Conservation (phyloP, 2,329 filamentous ascomycete genomes). For the Phyllosticta paracitricarpa region DNA sequence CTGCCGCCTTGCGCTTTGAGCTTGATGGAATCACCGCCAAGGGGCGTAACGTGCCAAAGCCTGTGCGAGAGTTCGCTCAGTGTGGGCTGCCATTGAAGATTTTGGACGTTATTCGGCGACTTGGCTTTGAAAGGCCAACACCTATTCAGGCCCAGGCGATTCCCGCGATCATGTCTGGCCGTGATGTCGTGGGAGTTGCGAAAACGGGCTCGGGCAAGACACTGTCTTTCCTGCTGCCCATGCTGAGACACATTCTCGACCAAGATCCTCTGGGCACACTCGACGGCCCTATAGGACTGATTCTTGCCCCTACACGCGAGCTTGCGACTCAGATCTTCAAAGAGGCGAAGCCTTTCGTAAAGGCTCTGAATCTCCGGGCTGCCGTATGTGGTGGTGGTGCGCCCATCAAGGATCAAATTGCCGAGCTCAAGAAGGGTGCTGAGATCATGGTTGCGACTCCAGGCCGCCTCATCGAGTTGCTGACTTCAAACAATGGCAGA, state of each 20-base stretch:
- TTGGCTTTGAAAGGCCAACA: slow-evolving; percentile 82
- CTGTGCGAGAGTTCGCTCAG: slow-evolving; percentile 93
- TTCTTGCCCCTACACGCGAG: slow-evolving; percentile 92
- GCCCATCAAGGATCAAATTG: slow-evolving; percentile 95
- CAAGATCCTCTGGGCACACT: slow-evolving; percentile 70
- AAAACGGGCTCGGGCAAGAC: slow-evolving; percentile 98
- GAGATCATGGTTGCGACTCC: slow-evolving; percentile 91
- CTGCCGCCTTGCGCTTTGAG: slow-evolving; percentile 71
- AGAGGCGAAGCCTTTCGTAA: slow-evolving; percentile 91
- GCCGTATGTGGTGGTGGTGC: slow-evolving; percentile 93
- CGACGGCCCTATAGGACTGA: slow-evolving; percentile 78
- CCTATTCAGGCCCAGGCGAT: slow-evolving; percentile 93
- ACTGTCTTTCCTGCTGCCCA: slow-evolving; percentile 85
- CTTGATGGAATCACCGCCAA: slow-evolving; percentile 88
- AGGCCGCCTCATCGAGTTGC: slow-evolving; percentile 87
- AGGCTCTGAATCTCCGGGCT: slow-evolving; percentile 70
- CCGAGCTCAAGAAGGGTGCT: slow-evolving; percentile 86
- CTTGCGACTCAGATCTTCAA: slow-evolving; percentile 87
- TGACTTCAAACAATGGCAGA: slow-evolving; percentile 86
- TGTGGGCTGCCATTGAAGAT: slow-evolving; percentile 83
- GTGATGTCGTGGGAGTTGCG: slow-evolving; percentile 90
- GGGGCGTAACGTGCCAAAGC: slow-evolving; percentile 71
- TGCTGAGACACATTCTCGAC: slow-evolving; percentile 97
- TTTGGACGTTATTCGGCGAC: slow-evolving; percentile 68
- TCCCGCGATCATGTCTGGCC: slow-evolving; percentile 88